Evolutionary conservation across 176 grass and related monocot genomes (phyloP), one percentile per base, ranked within the genome.

Genomic region (Aegilops tauschii): DNA sequence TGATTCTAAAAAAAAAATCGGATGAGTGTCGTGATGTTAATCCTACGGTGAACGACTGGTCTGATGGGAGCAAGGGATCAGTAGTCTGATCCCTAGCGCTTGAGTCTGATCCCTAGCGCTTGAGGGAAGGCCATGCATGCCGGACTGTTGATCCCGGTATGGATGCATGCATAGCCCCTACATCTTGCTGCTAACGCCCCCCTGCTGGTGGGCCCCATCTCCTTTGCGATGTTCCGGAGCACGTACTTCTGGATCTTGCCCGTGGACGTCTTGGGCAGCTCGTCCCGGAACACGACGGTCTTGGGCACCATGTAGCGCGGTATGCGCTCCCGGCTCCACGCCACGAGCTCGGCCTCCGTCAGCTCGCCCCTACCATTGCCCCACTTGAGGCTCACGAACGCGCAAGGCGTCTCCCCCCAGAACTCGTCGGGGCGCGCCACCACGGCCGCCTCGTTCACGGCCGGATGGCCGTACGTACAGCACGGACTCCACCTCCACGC

Each of bases 331-430:
- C 95, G 81, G 91, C 93, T 87, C 93, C 95, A 98, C 2, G 80
- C 77, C 5, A 92, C 70, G 70, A 98, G 70, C 16, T 95, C 91
- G 37, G 34, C 64, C 72, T 89, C 85, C 30, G 85, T 87, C 61
- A 90, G 69, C 87, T 30, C 28, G 6, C 39, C 42, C 54, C 14
- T 3, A 5, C 65, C 0, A 12, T 1, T 45, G 25, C 79, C 92
- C 16, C 82, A 83, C 76, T 93, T 92, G 36, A 95, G 34, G 87
- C 93, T 93, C 6, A 93, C 54, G 85, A 97, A 97, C 49, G 95
- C 95, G 86, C 95, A 97, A 29, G 95, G 93, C 76, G 93, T 97
- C 83, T 97, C 95, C 0, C 95, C 95, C 93, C 95, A 93, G 66
- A 87, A 87, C 20, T 95, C 91, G 78, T 97, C 95, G 0, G 93